Percentiles rank a stretch among this genome's conserved stretches.
Evolutionary conservation across 2,329 filamentous ascomycete genomes (phyloP).

Genomic region (Esteya vermicola): DNA sequence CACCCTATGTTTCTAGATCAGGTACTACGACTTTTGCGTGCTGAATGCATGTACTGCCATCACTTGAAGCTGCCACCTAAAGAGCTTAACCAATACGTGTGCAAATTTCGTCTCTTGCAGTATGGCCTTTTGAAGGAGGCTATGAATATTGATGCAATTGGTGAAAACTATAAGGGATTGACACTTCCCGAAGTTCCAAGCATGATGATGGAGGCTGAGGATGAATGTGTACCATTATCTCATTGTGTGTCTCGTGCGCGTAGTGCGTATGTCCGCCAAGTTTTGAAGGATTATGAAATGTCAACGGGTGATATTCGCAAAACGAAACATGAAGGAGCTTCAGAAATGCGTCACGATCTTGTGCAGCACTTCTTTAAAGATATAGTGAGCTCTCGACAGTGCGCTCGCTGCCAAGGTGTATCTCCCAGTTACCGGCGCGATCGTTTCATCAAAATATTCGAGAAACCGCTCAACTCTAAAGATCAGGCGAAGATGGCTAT

Average conservation of each 20-base stretch:
- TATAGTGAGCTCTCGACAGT: conserved; percentile 56
- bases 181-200: conserved; percentile 23
- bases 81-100: conserved; percentile 64
- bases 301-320: conserved; percentile 34
- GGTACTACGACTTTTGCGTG: conserved; percentile 67
- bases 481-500: conserved; percentile 66
- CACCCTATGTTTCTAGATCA: conserved; percentile 97
- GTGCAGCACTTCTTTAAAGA: conserved; percentile 70
- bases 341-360: conserved; percentile 59
- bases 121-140: conserved; percentile 67
- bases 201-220: conserved; percentile 44
- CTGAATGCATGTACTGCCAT: conserved; percentile 84
- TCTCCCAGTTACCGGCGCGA: conserved; percentile 82
- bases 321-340: conserved; percentile 71
- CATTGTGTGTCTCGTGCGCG: conserved; percentile 38
- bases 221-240: conserved; percentile 42
- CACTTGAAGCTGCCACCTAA: conserved; percentile 66
- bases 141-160: conserved; percentile 37
- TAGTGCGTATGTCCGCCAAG: conserved; percentile 56
- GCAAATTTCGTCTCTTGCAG: conserved; percentile 74
- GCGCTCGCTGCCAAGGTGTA: conserved; percentile 51
- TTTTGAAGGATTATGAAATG: conserved; percentile 46
- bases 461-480: conserved; percentile 62
- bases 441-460: conserved; percentile 83
- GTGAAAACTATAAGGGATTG: conserved; percentile 30